These are phyloP conservation scores for Carex sylvatica DNA, from an alignment of 202 grass and related monocot species.

Conservation along the genomic window DNA sequence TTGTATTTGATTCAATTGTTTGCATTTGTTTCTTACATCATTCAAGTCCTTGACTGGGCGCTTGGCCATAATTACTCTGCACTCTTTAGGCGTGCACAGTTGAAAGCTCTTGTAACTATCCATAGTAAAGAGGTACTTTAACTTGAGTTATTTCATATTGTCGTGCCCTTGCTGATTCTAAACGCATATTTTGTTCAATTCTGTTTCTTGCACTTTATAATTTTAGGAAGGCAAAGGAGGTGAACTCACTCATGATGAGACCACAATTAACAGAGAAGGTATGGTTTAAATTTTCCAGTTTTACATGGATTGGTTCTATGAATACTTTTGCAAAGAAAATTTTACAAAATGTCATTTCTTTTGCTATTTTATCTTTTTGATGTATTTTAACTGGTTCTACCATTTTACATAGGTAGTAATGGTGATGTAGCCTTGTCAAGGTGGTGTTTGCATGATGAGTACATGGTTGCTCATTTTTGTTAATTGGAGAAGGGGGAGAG, in stretches of 20 bases:
- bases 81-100: slow-evolving; percentile 94
- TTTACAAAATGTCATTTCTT: too few relatives aligned
- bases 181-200: background rate
- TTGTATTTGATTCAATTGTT: too few relatives aligned
- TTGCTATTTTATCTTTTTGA: too few relatives aligned
- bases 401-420: background rate
- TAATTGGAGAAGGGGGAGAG: background rate
- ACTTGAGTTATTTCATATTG: background rate
- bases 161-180: background rate
- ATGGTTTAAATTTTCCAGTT: background rate
- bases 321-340: too few relatives aligned
- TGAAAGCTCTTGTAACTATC: slow-evolving; percentile 95
- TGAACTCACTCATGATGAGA: slow-evolving; percentile 98
- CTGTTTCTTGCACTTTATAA: slow-evolving; percentile 23
- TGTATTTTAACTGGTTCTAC: too few relatives aligned
- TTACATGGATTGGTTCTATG: background rate
- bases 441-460: background rate
- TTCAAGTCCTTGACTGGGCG: slow-evolving; percentile 91
- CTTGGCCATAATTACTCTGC: slow-evolving; percentile 99
- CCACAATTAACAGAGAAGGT: slow-evolving; percentile 99
- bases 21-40: too few relatives aligned
- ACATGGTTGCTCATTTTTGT: background rate
- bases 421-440: background rate
- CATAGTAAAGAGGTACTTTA: slow-evolving; percentile 85
- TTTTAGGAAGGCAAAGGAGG: slow-evolving; percentile 97